Percentiles rank a stretch among this genome's conserved stretches.
phyloP scores from a whole-genome alignment of 2,329 filamentous ascomycete genomes.

The Colletotrichum graminicola region DNA sequence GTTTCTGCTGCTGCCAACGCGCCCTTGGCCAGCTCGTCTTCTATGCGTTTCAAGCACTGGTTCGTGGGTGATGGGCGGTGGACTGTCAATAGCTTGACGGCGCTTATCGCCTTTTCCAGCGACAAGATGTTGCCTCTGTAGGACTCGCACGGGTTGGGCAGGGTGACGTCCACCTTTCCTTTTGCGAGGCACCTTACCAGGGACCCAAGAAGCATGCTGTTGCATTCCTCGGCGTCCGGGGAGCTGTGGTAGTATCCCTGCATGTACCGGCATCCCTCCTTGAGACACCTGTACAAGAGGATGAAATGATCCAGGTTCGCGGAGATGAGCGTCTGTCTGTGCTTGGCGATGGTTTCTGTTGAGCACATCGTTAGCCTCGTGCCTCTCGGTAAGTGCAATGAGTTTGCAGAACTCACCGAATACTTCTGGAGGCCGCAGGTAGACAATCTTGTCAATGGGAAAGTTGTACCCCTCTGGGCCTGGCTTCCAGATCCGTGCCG shows the following conservation, averaged over 20 bases:
- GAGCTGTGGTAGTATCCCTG: constrained; percentile 40
- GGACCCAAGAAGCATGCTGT: constrained; percentile 39
- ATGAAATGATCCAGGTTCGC: constrained; percentile 34
- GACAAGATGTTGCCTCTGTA: constrained; percentile 30
- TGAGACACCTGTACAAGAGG: constrained; percentile 36
- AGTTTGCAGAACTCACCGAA: constrained; percentile 17
- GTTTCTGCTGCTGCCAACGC: constrained; percentile 5
- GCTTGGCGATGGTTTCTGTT: constrained; percentile 32
- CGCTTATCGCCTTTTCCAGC: constrained; percentile 21
- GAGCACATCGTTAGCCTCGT: background rate
- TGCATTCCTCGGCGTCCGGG: constrained; percentile 37
- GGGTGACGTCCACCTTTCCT: constrained; percentile 35
- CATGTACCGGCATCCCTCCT: constrained; percentile 39
- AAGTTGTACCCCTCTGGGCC: constrained; percentile 39
- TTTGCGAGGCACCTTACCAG: constrained; percentile 29
- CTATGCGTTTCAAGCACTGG: constrained; percentile 38
- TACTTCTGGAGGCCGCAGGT: constrained; percentile 24
- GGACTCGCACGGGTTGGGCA: constrained; percentile 29
- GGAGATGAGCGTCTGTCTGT: constrained; percentile 24
- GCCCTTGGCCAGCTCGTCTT: constrained; percentile 34
- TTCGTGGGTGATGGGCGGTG: constrained; percentile 34
- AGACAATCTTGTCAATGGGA: constrained; percentile 30
- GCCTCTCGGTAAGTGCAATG: too few species aligned
- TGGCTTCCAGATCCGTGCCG: constrained; percentile 24
- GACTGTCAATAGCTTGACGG: constrained; percentile 38